Evolutionary conservation across 345 rosid species (phyloP), one percentile per base, ranked within the genome.

Genomic region (Firmiana major): DNA sequence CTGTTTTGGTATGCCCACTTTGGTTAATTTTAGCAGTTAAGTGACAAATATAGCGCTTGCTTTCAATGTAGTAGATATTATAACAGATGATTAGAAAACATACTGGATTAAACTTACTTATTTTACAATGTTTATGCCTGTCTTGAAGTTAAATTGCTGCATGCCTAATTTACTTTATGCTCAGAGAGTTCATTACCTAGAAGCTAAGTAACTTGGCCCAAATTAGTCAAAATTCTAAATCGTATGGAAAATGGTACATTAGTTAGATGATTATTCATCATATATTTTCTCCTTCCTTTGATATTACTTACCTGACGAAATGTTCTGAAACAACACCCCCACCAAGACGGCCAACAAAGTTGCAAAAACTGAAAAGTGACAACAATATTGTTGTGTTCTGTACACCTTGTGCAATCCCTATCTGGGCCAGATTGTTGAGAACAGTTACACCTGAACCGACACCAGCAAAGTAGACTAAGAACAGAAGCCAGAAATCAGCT

Each of bases 401-500:
- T 26, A 79, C 84, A 16, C 87, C 92, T 68, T 79, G 87, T 34
- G 94, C 91, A 57, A 85, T 87, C 83, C 95, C 93, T 13, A 91
- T 89, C 84, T 91, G 93, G 11, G 93, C 95, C 62, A 91, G 85
- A 77, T 91, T 91, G 79, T 91, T 91, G 55, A 91, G 90, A 74
- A 89, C 90, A 0, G 95, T 91, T 21, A 88, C 88, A 42, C 91
- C 91, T 3, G 95, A 86, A 58, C 93, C 93, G 68, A 89, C 93
- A 76, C 93, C 93, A 9, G 82, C 83, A 76, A 91, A 91, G 82
- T 83, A 91, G 70, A 86, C 89, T 57, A 82, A 79, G 83, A 87
- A 91, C 74, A 91, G 91, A 59, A 89, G 91, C 95, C 95, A 91
- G 84, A 89, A 91, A 87, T 91, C 95, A 45, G 95, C 93, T 82